Evolutionary conservation across 2,329 filamentous ascomycete species (phyloP), one percentile per base, ranked within the genome.

Genomic region (Calcarisporium arbuscula): DNA sequence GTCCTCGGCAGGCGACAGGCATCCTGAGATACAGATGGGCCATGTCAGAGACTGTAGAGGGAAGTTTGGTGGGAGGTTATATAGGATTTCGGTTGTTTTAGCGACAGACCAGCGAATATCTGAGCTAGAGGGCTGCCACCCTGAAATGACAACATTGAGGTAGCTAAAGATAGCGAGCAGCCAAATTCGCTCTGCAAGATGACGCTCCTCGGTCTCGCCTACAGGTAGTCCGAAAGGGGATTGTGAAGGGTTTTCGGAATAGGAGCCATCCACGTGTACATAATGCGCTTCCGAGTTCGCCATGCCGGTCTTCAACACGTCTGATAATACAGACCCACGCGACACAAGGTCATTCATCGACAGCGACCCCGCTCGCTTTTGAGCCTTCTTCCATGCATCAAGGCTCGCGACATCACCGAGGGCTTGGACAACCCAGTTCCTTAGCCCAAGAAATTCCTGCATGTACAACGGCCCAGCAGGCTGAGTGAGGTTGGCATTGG

Each of bases 371-470:
- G 50, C 44, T 30, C 51, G 49, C 30, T 59, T 64, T 40, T 62
- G 62, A 16, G 64, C 53, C 44, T 67, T 66, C 53, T 78, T 80
- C 67, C 70, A 77, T 2, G 66, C 61, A 33, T 74, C 65, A 6
- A 82, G 59, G 1, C 62, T 51, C 11, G 74, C 60, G 30, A 76
- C 67, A 15, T 74, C 65, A 10, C 67, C 68, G 28, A 82, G 64
- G n/a, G 66, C 56, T 29, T 71, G 54, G 29, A 80, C 44, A 1
- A 67, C 66, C 71, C 72, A 75, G 50, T 78, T 80, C 28, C 72
- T 58, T 39, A 74, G 62, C 3, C 77, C 76, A 26, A 73, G 53
- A 31, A 74, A 67, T 20, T 69, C 64, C 31, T 70, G 65, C 35
- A 79, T 58, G 32, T 59, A 57, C 25, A 70, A 52, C 2, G 52